Evolutionary conservation across 352 stramenopile genomes (phyloP).

Genomic region (Globisporangium barbulae): DNA sequence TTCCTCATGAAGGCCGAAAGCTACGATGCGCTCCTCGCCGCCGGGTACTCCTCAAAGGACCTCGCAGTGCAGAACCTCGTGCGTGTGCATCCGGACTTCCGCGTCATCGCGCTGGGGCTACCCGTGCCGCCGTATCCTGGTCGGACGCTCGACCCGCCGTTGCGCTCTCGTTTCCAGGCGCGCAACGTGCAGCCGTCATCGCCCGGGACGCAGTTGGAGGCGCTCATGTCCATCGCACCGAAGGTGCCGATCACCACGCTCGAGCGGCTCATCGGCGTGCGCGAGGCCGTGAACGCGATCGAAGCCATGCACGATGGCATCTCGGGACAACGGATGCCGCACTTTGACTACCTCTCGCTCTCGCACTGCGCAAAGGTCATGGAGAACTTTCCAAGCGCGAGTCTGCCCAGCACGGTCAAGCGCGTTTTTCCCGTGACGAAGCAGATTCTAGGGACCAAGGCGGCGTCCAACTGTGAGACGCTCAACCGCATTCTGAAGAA

Average conservation of each 20-base stretch:
- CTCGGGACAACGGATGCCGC: constrained; percentile 53
- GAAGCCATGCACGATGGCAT: constrained; percentile 49
- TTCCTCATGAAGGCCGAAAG: constrained; percentile 90
- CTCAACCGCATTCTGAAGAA: constrained; percentile 57
- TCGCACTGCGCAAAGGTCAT: constrained; percentile 55
- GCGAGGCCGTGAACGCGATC: constrained; percentile 68
- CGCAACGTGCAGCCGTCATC: constrained; percentile 60
- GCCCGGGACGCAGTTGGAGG: constrained; percentile 60
- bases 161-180: constrained; percentile 86
- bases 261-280: constrained; percentile 70
- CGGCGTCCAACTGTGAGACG: constrained; percentile 40
- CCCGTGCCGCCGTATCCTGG: constrained; percentile 84
- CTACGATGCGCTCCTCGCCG: constrained; percentile 59
- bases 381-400: constrained; percentile 43
- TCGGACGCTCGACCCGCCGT: constrained; percentile 79
- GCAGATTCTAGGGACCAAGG: constrained; percentile 39
- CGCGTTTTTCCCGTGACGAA: constrained; percentile 60
- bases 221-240: constrained; percentile 40
- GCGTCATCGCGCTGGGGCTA: constrained; percentile 90
- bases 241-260: constrained; percentile 46
- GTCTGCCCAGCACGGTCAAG: constrained; percentile 30
- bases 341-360: constrained; percentile 67
- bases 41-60: constrained; percentile 45
- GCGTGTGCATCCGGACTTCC: constrained; percentile 91
- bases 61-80: constrained; percentile 66